These are phyloP conservation scores for Exophiala sp. DNA, from an alignment of 2,329 filamentous ascomycete species.

Conservation along the genomic window DNA sequence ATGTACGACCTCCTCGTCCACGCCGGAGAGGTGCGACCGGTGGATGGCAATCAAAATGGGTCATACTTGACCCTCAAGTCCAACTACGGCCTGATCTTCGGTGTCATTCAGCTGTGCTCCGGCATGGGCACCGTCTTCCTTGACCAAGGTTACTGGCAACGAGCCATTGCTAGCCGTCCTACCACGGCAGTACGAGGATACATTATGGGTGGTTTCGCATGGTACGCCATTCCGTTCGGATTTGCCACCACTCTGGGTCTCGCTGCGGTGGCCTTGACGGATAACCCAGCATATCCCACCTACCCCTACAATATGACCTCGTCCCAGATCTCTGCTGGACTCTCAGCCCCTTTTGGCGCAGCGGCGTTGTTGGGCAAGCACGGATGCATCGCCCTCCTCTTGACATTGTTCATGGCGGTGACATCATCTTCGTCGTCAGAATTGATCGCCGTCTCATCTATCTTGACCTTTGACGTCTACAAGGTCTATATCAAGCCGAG, in stretches of 20 bases:
- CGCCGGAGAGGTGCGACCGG: slow-evolving; percentile 63
- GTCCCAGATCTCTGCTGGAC: not conserved
- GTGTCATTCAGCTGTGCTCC: not conserved
- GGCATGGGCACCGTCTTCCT: slow-evolving; percentile 55
- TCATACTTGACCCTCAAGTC: slow-evolving; percentile 68
- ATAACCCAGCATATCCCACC: slow-evolving; percentile 52
- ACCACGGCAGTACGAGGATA: slow-evolving; percentile 41
- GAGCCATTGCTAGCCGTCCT: slow-evolving; percentile 40
- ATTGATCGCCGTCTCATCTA: slow-evolving; percentile 78
- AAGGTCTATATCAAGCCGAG: slow-evolving; percentile 75
- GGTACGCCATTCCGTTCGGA: slow-evolving; percentile 90
- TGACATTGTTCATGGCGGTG: slow-evolving; percentile 85
- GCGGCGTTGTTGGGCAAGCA: slow-evolving; percentile 63
- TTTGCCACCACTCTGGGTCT: slow-evolving; percentile 83
- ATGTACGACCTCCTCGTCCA: slow-evolving; percentile 67
- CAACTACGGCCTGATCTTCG: slow-evolving; percentile 75
- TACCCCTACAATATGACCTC: not conserved
- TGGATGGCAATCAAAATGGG: slow-evolving; percentile 67
- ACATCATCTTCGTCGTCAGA: slow-evolving; percentile 77
- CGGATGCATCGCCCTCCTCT: slow-evolving; percentile 68
- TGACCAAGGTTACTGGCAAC: slow-evolving; percentile 71
- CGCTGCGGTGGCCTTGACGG: slow-evolving; percentile 70
- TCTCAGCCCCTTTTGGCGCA: not conserved
- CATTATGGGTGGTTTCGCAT: slow-evolving; percentile 49
- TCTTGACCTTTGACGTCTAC: slow-evolving; percentile 83